These are phyloP conservation scores for Cytidiella melzeri DNA, from an alignment of 768 basidiomycete genomes.

Conservation along the genomic window DNA sequence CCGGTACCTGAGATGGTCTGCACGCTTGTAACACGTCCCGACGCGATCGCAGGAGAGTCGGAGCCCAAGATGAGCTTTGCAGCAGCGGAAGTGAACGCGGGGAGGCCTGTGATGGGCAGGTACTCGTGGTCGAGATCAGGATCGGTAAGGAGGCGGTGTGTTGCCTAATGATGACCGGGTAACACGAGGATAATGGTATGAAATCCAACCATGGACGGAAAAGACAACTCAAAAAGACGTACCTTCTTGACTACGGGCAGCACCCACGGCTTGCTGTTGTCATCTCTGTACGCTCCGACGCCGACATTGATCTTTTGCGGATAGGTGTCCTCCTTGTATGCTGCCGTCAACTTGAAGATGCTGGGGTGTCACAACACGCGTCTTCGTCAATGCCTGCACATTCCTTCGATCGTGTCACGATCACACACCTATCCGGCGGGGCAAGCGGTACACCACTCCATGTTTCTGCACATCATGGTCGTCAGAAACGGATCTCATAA, in stretches of 20 bases:
- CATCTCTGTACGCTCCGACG: conserved; percentile 89
- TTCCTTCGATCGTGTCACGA: conserved; percentile 6
- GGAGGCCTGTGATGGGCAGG: conserved; percentile 83
- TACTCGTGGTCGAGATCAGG: conserved; percentile 85
- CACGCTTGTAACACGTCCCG: conserved; percentile 68
- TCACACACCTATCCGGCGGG: conserved; percentile 70
- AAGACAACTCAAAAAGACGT: conserved; percentile 11
- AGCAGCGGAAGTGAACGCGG: conserved; percentile 76
- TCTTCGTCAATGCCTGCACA: neutral
- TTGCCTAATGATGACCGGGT: too few relatives aligned
- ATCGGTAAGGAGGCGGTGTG: conserved; percentile 60
- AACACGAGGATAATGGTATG: too few relatives aligned
- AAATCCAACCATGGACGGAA: too few relatives aligned
- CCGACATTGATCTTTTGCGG: conserved; percentile 85
- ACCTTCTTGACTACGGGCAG: conserved; percentile 90
- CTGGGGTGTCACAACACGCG: conserved; percentile 30
- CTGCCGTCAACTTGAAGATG: conserved; percentile 87
- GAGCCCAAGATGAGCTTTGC: conserved; percentile 76
- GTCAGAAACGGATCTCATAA: too few relatives aligned
- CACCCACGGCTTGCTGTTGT: conserved; percentile 85
- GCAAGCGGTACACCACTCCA: conserved; percentile 79
- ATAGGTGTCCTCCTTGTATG: conserved; percentile 76
- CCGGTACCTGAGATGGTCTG: conserved; percentile 97
- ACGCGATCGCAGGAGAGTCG: conserved; percentile 63
- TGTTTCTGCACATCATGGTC: conserved; percentile 44